These are phyloP conservation scores for Globisporangium middletonii DNA, from an alignment of 352 stramenopile genomes.

Conservation along the genomic window DNA sequence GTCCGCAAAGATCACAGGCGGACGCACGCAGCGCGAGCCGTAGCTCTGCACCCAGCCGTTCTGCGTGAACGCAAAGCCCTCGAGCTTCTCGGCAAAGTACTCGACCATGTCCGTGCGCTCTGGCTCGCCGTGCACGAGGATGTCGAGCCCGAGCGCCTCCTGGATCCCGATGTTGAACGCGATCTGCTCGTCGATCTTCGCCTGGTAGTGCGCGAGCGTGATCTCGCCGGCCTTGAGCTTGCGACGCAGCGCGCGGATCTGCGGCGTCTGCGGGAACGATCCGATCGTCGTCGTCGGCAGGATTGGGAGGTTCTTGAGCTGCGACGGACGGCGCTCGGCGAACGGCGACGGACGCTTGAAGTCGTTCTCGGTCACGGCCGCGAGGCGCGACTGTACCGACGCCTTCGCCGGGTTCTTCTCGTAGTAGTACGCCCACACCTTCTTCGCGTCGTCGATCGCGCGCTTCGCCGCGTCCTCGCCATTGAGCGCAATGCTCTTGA, in stretches of 20 bases:
- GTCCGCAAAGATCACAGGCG: constrained; percentile 89
- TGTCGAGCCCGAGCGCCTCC: constrained; percentile 89
- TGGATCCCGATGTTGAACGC: constrained; percentile 89
- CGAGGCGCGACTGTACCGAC: constrained; percentile 49
- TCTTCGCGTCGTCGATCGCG: constrained; percentile 56
- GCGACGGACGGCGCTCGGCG: constrained; percentile 56
- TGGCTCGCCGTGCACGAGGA: constrained; percentile 91
- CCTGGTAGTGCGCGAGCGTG: constrained; percentile 65
- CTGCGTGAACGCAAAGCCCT: constrained; percentile 89
- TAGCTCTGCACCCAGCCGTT: constrained; percentile 95
- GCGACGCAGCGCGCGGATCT: constrained; percentile 75
- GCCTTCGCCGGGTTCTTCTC: constrained; percentile 80
- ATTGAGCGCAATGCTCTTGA: constrained; percentile 66
- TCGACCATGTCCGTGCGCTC: constrained; percentile 95
- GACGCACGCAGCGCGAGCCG: constrained; percentile 88
- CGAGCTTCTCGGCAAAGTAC: constrained; percentile 92
- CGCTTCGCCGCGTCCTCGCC: constrained; percentile 42
- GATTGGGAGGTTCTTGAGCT: constrained; percentile 66
- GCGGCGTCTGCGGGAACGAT: constrained; percentile 91
- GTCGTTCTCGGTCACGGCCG: constrained; percentile 58
- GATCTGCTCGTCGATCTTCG: constrained; percentile 91
- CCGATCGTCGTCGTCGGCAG: constrained; percentile 93
- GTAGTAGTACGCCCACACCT: constrained; percentile 67
- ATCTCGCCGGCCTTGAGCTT: constrained; percentile 84
- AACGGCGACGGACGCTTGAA: constrained; percentile 84